phyloP scores from a whole-genome alignment of 805 yeast species.

The Yamadazyma laniorum region DNA sequence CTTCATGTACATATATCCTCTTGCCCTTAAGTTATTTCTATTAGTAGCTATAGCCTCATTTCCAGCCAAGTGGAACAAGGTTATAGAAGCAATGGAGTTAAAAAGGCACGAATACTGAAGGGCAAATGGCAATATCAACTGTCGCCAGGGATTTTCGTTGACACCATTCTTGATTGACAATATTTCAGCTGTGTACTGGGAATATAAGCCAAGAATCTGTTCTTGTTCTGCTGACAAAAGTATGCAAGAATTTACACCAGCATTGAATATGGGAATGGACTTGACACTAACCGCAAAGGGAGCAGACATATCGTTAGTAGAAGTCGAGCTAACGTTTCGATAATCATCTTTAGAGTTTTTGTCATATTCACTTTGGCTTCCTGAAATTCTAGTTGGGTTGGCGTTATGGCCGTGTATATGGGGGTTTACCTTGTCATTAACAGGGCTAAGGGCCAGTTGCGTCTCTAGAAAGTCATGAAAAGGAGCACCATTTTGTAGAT shows the following conservation, averaged over 20 bases:
- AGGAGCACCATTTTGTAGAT: constrained; percentile 9
- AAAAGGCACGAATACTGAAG: constrained; percentile 53
- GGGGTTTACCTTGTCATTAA: neutral
- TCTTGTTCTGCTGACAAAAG: constrained; percentile 31
- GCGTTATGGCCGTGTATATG: neutral
- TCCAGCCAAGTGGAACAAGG: constrained; percentile 54
- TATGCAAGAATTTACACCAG: constrained; percentile 14
- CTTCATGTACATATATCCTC: constrained; percentile 59
- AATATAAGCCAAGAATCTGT: constrained; percentile 34
- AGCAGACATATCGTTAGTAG: neutral
- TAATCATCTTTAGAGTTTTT: constrained; percentile 1
- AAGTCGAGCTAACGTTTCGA: neutral
- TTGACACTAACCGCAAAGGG: constrained; percentile 10
- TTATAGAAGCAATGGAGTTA: constrained; percentile 66
- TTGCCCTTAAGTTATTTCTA: constrained; percentile 42
- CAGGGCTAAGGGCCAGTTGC: neutral
- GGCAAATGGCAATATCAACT: constrained; percentile 55
- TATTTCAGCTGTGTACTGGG: constrained; percentile 40
- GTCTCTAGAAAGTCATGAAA: constrained; percentile 9
- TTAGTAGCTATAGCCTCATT: constrained; percentile 39
- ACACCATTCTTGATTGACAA: constrained; percentile 66
- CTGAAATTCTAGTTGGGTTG: constrained; percentile 4
- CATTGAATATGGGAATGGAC: constrained; percentile 7
- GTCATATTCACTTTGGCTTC: neutral
- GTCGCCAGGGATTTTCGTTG: constrained; percentile 67